A percentile compares a stretch with the other conserved stretches of the same genome.
phyloP scores from a whole-genome alignment of 768 basidiomycete species.

The Amanita exitialis region DNA sequence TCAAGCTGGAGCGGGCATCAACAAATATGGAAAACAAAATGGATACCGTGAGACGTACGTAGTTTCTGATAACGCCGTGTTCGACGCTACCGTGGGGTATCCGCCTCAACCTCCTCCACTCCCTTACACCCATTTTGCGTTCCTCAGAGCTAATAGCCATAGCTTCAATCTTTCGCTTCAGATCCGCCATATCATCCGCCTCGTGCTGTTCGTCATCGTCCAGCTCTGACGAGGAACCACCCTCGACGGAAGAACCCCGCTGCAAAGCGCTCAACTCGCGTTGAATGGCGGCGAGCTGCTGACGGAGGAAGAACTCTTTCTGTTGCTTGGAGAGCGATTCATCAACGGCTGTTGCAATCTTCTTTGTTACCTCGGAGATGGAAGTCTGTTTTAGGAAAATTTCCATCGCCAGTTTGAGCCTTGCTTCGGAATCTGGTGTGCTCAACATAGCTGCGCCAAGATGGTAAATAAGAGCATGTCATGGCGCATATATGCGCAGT shows the following conservation, averaged over 20 bases:
- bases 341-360: slow-evolving; percentile 72
- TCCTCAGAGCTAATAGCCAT: slow-evolving; percentile 71
- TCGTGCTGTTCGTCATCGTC: slow-evolving; percentile 78
- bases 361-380: slow-evolving; percentile 73
- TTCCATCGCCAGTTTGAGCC: slow-evolving; percentile 56
- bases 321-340: slow-evolving; percentile 83
- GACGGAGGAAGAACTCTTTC: slow-evolving; percentile 79
- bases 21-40: slow-evolving; percentile 9
- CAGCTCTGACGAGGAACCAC: slow-evolving; percentile 34
- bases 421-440: slow-evolving; percentile 47
- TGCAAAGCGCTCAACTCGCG: slow-evolving; percentile 57
- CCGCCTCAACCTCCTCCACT: slow-evolving; percentile 76
- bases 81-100: slow-evolving; percentile 90
- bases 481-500: background rate
- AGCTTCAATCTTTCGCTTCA: slow-evolving; percentile 65
- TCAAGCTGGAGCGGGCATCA: slow-evolving; percentile 49
- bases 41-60: slow-evolving; percentile 36
- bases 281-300: slow-evolving; percentile 74
- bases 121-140: slow-evolving; percentile 69
- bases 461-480: background rate
- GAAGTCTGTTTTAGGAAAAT: slow-evolving; percentile 69
- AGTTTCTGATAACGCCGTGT: slow-evolving; percentile 79
- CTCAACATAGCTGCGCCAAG: slow-evolving; percentile 43
- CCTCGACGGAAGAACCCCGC: slow-evolving; percentile 17
- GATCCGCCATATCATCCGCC: slow-evolving; percentile 66